Evolutionary conservation across 805 yeast genomes (phyloP), one percentile per base, ranked within the genome.

Genomic region (Debaryomyces hansenii): DNA sequence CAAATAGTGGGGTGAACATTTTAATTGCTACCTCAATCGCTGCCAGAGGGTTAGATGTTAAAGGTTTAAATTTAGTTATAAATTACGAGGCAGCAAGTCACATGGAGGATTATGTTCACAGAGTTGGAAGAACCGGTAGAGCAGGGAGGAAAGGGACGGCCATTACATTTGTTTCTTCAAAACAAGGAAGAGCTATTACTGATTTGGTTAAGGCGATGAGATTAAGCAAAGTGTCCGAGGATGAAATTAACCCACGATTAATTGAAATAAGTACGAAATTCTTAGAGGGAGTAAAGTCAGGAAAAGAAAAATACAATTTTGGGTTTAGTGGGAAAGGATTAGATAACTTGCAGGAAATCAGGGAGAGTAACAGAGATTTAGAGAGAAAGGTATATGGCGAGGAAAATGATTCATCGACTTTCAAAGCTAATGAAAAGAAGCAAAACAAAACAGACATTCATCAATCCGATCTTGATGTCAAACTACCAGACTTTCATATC

Each of bases 251-350:
- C 1, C 68, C 66, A 1, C 73, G 76, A 21, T 68, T 87, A 2
- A 45, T 62, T 14, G 61, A 61, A 11, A 72, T 90, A 60, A 82
- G 87, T 0, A 64, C 70, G 4, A 56, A 65, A 34, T 90, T 87
- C 62, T 67, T 79, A 46, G 72, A 66, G 11, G 88, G 85, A 46
- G 73, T 88, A 49, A 82, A 83, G 51, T 60, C 70, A 1, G 96
- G 96, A 0, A 82, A 84, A 44, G 80, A 70, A 29, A 84, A 76
- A 59, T 74, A 79, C 47, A 77, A 80, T 20, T 79, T 82, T 45
- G 99, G 99, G 0, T 94, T 90, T 69, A 96, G 97, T 3, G 99
- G 99, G 16, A 85, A 87, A 54, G 98, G 98, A 1, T 72, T 91
- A 43, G 92, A 85, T 37, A 85, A 85, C 51, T 68, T 91, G 36